phyloP scores from a whole-genome alignment of 2,329 filamentous ascomycete species.

The Canariomyces notabilis region DNA sequence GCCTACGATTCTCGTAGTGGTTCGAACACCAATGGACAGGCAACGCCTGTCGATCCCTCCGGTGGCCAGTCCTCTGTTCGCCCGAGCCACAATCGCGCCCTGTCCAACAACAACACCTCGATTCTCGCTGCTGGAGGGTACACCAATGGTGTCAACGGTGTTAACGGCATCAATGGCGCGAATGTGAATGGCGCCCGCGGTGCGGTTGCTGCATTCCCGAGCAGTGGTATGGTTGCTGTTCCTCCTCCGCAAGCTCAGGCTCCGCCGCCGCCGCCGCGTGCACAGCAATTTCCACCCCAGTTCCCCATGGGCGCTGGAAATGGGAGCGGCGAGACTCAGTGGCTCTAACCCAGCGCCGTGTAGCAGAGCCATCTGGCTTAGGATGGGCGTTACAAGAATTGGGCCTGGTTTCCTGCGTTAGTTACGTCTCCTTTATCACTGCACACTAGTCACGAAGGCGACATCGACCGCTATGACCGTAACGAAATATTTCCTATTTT shows the following conservation, averaged over 20 bases:
- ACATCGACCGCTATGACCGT: conserved; percentile 24
- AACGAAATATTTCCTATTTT: conserved; percentile 24
- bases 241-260: conserved; percentile 24
- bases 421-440: conserved; percentile 17
- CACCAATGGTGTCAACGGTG: conserved; percentile 29
- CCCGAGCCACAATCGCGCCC: conserved; percentile 37
- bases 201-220: conserved; percentile 19
- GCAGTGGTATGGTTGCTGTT: conserved; percentile 18
- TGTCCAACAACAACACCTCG: conserved; percentile 37
- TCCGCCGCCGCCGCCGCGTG: conserved; percentile 23
- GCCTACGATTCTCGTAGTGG: conserved; percentile 47
- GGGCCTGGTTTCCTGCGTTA: conserved; percentile 9
- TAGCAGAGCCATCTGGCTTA: too few species aligned
- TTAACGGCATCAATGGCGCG: conserved; percentile 19
- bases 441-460: conserved; percentile 27
- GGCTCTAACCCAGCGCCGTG: conserved; percentile 25
- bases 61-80: conserved; percentile 51
- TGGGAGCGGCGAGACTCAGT: conserved; percentile 28
- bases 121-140: conserved; percentile 33
- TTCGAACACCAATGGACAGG: conserved; percentile 42
- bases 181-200: conserved; percentile 11
- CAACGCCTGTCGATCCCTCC: conserved; percentile 48
- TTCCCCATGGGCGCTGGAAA: conserved; percentile 14
- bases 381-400: conserved; percentile 10
- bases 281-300: conserved; percentile 21